Evolutionary conservation across 306 rosid species (phyloP).

Genomic region (Senna siamea): DNA sequence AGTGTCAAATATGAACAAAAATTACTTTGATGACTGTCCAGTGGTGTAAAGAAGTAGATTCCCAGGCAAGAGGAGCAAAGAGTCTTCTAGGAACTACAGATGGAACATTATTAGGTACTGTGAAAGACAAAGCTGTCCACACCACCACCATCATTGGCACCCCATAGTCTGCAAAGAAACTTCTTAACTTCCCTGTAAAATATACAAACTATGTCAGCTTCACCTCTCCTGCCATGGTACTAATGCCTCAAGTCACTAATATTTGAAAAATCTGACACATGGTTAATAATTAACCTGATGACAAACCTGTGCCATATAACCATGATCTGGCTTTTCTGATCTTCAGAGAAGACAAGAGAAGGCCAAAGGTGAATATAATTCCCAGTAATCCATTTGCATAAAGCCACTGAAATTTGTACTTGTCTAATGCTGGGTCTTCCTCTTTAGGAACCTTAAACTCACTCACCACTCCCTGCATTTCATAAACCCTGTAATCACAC

Average conservation of each 20-base stretch:
- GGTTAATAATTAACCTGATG: too few relatives aligned
- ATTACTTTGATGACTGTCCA: conserved; percentile 82
- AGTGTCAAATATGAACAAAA: not conserved
- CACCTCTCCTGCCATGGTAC: too few relatives aligned
- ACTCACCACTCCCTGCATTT: conserved; percentile 64
- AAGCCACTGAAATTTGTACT: conserved; percentile 61
- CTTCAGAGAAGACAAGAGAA: conserved; percentile 72
- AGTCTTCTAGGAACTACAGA: conserved; percentile 82
- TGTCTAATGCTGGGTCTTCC: conserved; percentile 48
- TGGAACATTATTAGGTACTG: conserved; percentile 65
- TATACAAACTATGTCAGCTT: conserved; percentile 6
- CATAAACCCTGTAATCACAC: too few relatives aligned
- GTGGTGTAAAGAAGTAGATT: conserved; percentile 66
- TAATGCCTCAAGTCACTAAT: too few relatives aligned
- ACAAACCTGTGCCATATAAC: conserved; percentile 84
- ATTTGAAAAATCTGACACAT: too few relatives aligned
- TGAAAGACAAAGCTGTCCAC: conserved; percentile 77
- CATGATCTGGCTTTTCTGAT: conserved; percentile 89
- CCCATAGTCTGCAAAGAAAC: conserved; percentile 80
- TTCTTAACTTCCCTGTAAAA: conserved; percentile 66
- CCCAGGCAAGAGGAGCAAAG: conserved; percentile 78
- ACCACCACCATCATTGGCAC: conserved; percentile 80
- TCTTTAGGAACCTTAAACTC: conserved; percentile 71
- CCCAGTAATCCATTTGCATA: conserved; percentile 82
- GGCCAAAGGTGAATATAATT: conserved; percentile 71